Evolutionary conservation across 306 rosid species (phyloP).

Genomic region (Cicer judaicum): DNA sequence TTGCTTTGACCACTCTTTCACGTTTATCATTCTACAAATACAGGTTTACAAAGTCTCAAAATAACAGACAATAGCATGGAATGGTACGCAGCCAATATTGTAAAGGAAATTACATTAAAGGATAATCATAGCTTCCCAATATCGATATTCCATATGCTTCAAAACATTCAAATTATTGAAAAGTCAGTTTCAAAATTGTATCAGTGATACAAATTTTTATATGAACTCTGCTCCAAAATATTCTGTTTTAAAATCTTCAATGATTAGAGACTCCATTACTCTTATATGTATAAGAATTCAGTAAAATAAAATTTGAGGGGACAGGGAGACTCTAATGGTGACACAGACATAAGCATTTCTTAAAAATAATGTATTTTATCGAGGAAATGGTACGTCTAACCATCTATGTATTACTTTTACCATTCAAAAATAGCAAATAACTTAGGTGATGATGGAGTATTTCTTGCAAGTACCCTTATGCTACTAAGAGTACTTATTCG

Average conservation of each 20-base stretch:
- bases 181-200: constrained; percentile 15
- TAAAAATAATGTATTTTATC: not conserved
- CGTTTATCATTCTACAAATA: constrained; percentile 84
- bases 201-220: not conserved
- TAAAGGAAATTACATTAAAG: not conserved
- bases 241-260: not conserved
- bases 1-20: constrained; percentile 90
- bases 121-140: constrained; percentile 12
- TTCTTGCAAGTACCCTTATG: not conserved
- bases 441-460: not conserved
- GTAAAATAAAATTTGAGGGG: constrained; percentile 18
- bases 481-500: not conserved
- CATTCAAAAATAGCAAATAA: not conserved
- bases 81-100: not conserved
- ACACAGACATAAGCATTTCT: not conserved
- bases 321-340: not conserved
- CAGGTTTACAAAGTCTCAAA: constrained; percentile 33
- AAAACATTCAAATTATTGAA: constrained; percentile 8
- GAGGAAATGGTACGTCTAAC: not conserved
- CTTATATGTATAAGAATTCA: not conserved
- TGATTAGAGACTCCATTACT: constrained; percentile 8
- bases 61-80: constrained; percentile 18
- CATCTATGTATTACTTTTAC: not conserved
- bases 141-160: constrained; percentile 24
- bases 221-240: constrained; percentile 7